Evolutionary conservation across 31 red algal genomes (phyloP).

Genomic region (Pterothamnion heteromorphum): DNA sequence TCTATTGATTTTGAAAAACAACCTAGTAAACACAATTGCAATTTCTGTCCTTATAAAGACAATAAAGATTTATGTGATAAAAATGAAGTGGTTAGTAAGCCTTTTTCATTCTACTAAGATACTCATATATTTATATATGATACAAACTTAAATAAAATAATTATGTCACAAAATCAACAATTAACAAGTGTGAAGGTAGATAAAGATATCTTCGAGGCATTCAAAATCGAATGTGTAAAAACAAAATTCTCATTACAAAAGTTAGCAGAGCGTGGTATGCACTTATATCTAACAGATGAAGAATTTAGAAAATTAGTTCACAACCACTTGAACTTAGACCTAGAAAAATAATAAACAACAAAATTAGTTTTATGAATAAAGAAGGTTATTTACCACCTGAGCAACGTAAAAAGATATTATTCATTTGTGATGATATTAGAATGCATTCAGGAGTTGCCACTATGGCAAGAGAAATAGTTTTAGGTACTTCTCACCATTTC

Average conservation of each 20-base stretch:
- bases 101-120: neutral
- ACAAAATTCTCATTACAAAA: neutral
- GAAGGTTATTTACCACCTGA: too few relatives aligned
- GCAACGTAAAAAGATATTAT: too few relatives aligned
- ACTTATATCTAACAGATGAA: neutral
- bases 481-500: too few relatives aligned
- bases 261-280: neutral
- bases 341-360: too few relatives aligned
- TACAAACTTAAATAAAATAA: neutral
- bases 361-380: too few relatives aligned
- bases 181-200: neutral
- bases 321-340: neutral
- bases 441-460: too few relatives aligned
- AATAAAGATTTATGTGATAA: neutral
- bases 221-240: conserved; percentile 8
- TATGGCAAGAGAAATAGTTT: too few relatives aligned
- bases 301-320: neutral
- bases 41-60: neutral
- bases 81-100: too few relatives aligned
- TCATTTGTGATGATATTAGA: too few relatives aligned
- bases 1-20: neutral
- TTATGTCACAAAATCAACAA: neutral
- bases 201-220: neutral
- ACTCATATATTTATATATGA: neutral
- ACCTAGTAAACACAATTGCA: neutral